Percentiles rank a stretch among this genome's conserved stretches.
Evolutionary conservation across 2,329 filamentous ascomycete species (phyloP).

Genomic region (Colletotrichum sojae): DNA sequence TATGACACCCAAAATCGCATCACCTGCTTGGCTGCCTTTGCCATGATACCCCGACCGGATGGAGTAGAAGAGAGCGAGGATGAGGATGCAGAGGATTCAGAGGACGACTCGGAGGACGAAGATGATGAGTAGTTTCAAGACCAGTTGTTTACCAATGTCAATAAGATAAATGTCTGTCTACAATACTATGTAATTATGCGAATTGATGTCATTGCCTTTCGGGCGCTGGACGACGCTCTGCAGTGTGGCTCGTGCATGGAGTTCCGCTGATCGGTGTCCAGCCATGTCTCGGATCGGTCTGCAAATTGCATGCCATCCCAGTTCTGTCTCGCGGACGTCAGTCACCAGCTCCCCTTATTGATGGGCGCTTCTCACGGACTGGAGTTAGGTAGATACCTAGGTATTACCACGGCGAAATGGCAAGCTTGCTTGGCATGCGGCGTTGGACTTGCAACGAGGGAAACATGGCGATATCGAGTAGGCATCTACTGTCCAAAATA

Average conservation of each 20-base stretch:
- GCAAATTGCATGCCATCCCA: slow-evolving; percentile 30
- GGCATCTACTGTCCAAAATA: too few relatives aligned
- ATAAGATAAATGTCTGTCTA: slow-evolving; percentile 20
- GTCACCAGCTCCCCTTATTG: background rate
- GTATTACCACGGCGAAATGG: too few relatives aligned
- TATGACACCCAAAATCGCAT: slow-evolving; percentile 92
- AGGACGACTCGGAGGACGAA: slow-evolving; percentile 53
- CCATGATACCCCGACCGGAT: slow-evolving; percentile 81
- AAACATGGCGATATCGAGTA: too few relatives aligned
- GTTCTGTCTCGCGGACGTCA: background rate
- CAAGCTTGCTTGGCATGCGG: too few relatives aligned
- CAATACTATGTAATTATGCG: too few relatives aligned
- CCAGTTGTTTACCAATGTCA: slow-evolving; percentile 1
- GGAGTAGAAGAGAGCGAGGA: slow-evolving; percentile 72
- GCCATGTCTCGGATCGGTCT: slow-evolving; percentile 33
- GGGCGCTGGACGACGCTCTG: background rate
- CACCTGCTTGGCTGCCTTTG: slow-evolving; percentile 88
- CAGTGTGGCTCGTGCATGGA: slow-evolving; percentile 14
- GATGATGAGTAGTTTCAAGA: slow-evolving; percentile 49
- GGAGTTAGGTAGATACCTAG: background rate
- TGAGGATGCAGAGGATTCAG: slow-evolving; percentile 60
- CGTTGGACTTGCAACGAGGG: too few relatives aligned
- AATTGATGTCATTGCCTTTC: background rate
- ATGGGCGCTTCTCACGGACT: background rate
- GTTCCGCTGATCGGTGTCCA: slow-evolving; percentile 30